Evolutionary conservation across 805 yeast species (phyloP).

Genomic region (Teunomyces aglyptinius): DNA sequence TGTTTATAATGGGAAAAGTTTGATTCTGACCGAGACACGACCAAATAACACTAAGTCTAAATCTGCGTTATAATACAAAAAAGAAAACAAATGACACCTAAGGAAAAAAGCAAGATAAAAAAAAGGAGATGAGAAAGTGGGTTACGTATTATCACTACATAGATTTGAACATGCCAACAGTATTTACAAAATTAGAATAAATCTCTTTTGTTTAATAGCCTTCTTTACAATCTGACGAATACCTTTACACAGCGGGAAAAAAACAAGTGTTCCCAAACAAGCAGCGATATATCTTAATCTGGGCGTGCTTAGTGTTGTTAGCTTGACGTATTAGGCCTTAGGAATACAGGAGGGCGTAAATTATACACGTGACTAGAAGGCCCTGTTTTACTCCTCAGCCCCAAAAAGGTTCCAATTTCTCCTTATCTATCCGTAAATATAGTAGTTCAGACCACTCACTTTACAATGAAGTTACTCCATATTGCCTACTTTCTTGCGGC

Average conservation of each 20-base stretch:
- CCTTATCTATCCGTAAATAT: too few species aligned
- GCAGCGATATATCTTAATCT: background rate
- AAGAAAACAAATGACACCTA: background rate
- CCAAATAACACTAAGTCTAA: background rate
- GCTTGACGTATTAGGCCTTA: too few species aligned
- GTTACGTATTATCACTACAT: too few species aligned
- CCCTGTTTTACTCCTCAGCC: background rate
- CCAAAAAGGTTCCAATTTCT: background rate
- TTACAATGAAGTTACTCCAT: slow-evolving; percentile 3
- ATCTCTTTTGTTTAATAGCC: too few species aligned
- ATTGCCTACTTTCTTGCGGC: slow-evolving; percentile 3
- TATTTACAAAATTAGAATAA: too few species aligned
- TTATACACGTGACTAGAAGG: too few species aligned
- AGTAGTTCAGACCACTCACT: background rate
- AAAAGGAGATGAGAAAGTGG: background rate
- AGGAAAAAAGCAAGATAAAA: background rate
- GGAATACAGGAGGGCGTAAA: background rate
- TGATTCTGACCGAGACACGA: slow-evolving; percentile 3
- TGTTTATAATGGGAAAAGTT: slow-evolving; percentile 4
- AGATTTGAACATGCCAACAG: too few species aligned
- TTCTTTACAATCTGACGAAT: background rate
- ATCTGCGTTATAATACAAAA: background rate
- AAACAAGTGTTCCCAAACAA: background rate
- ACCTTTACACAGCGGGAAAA: background rate
- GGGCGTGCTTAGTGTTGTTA: background rate